phyloP scores from a whole-genome alignment of 495 filamentous ascomycete genomes.

The Hypoxylon intermedium region DNA sequence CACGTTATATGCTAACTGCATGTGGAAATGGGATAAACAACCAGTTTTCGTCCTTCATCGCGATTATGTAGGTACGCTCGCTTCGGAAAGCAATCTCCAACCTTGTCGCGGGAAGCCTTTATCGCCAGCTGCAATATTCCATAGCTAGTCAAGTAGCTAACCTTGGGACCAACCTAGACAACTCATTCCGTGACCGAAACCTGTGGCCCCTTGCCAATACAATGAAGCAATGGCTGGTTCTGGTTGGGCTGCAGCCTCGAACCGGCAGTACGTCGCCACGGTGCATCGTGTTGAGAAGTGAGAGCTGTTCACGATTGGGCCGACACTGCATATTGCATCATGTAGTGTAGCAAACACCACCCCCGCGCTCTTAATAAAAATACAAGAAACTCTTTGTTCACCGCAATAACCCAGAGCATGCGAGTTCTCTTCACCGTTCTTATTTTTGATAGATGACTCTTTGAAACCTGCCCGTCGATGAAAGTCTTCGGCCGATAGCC shows the following conservation, averaged over 20 bases:
- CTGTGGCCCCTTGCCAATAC: not conserved
- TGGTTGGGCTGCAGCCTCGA: slow-evolving; percentile 34
- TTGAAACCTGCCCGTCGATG: too few relatives aligned
- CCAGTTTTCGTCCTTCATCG: too few relatives aligned
- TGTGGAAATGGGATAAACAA: too few relatives aligned
- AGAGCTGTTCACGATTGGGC: slow-evolving; percentile 34
- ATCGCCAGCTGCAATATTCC: slow-evolving; percentile 32
- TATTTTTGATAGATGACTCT: too few relatives aligned
- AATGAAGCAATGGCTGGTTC: not conserved
- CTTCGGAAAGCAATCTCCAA: slow-evolving; percentile 10
- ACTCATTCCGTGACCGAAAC: slow-evolving; percentile 27
- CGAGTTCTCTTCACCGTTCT: too few relatives aligned
- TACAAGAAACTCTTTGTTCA: slow-evolving; percentile 26
- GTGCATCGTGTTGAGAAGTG: slow-evolving; percentile 35
- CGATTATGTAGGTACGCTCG: not conserved
- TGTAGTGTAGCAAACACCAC: slow-evolving; percentile 41
- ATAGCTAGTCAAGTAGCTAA: slow-evolving; percentile 34
- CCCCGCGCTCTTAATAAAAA: slow-evolving; percentile 21
- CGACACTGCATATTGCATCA: slow-evolving; percentile 15
- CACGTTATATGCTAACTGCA: too few relatives aligned
- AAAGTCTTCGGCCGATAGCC: not conserved
- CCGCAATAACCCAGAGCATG: not conserved
- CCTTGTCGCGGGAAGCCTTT: slow-evolving; percentile 13
- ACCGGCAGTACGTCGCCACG: slow-evolving; percentile 34
- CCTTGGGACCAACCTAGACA: slow-evolving; percentile 27